A percentile compares a stretch with the other conserved stretches of the same genome.
Conservation (phyloP, 1,284 basidiomycete species). For the Leccinum solheimii region DNA sequence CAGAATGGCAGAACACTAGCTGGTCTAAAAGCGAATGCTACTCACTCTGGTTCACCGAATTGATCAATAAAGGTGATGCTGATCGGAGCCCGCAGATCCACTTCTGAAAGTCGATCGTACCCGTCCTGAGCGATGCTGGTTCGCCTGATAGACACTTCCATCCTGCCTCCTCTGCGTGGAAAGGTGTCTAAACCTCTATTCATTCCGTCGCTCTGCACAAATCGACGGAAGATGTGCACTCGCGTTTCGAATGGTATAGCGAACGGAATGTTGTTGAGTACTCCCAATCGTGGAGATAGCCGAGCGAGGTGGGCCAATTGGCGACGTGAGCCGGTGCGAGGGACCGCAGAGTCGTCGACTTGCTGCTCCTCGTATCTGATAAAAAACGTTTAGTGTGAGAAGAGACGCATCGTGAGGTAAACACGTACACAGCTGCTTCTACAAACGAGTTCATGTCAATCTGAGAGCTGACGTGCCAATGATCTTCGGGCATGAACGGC, state of each 20-base stretch:
- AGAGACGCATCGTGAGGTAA: not conserved
- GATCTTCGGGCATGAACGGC: slow-evolving; percentile 76
- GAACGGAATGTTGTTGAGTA: slow-evolving; percentile 96
- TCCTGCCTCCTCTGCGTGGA: slow-evolving; percentile 31
- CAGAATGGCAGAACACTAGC: not conserved
- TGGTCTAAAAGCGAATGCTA: slow-evolving; percentile 13
- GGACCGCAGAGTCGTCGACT: slow-evolving; percentile 37
- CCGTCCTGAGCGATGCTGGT: slow-evolving; percentile 85
- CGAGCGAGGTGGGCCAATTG: slow-evolving; percentile 64
- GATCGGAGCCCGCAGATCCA: slow-evolving; percentile 77
- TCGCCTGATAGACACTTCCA: slow-evolving; percentile 69
- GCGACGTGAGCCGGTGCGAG: slow-evolving; percentile 54
- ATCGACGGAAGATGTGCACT: slow-evolving; percentile 86
- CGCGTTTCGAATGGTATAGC: slow-evolving; percentile 92
- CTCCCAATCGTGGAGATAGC: slow-evolving; percentile 84
- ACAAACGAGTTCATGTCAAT: slow-evolving; percentile 86
- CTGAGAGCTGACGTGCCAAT: slow-evolving; percentile 84
- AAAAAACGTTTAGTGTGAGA: not conserved
- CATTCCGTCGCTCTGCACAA: slow-evolving; percentile 64
- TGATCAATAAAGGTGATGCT: slow-evolving; percentile 91
- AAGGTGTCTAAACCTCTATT: slow-evolving; percentile 18
- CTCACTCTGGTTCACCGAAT: slow-evolving; percentile 81
- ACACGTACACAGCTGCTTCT: slow-evolving; percentile 77
- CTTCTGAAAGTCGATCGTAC: slow-evolving; percentile 76
- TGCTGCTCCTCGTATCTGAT: slow-evolving; percentile 60